Percentiles rank a stretch among this genome's conserved stretches.
Evolutionary conservation across 441 rosid species (phyloP).

Genomic region (Erysimum pusillum): DNA sequence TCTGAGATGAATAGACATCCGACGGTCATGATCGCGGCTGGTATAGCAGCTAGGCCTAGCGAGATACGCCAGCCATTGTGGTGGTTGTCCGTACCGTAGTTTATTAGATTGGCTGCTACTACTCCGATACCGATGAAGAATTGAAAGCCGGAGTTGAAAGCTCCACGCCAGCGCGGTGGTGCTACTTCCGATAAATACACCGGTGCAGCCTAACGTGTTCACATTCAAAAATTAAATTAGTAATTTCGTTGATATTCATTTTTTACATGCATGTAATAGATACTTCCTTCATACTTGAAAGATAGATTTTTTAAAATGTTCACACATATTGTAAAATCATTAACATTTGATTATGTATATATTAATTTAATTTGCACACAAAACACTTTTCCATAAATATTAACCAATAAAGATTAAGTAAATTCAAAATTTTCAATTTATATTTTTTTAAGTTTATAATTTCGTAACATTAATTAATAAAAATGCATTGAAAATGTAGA

Average conservation of each 20-base stretch:
- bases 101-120: slow-evolving; percentile 66
- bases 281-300: not conserved
- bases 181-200: slow-evolving; percentile 83
- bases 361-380: too few relatives aligned
- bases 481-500: too few relatives aligned
- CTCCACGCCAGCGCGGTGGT: slow-evolving; percentile 85
- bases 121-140: slow-evolving; percentile 77
- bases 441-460: too few relatives aligned
- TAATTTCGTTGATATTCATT: not conserved
- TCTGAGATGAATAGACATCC: slow-evolving; percentile 78
- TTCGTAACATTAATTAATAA: too few relatives aligned
- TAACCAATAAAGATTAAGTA: too few relatives aligned
- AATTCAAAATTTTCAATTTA: too few relatives aligned
- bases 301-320: too few relatives aligned
- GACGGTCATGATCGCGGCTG: slow-evolving; percentile 71
- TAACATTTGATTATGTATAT: too few relatives aligned
- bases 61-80: slow-evolving; percentile 85
- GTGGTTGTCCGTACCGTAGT: slow-evolving; percentile 62
- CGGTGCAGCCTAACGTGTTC: slow-evolving; percentile 68
- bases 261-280: not conserved
- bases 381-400: too few relatives aligned
- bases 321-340: too few relatives aligned
- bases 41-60: slow-evolving; percentile 70
- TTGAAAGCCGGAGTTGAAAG: slow-evolving; percentile 78
- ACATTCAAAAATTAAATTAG: not conserved